A percentile compares a stretch with the other conserved stretches of the same genome.
phyloP scores from a whole-genome alignment of 345 rosid species.

The Litchi chinensis region DNA sequence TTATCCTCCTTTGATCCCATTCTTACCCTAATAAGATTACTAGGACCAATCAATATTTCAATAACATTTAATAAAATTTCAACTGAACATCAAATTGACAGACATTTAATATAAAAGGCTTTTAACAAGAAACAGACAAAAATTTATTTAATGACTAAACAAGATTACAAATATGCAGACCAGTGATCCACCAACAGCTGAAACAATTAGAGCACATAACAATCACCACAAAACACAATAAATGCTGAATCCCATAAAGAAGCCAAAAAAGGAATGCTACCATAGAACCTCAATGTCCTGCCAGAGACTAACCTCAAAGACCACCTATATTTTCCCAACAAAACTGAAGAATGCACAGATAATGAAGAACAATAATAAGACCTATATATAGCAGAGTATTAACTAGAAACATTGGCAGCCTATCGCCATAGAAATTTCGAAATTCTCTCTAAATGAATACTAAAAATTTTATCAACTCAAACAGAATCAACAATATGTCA shows the following conservation, averaged over 20 bases:
- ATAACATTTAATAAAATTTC: not conserved
- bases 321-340: not conserved
- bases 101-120: not conserved
- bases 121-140: not conserved
- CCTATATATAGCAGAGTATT: not conserved
- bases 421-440: not conserved
- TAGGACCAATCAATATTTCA: not conserved
- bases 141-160: not conserved
- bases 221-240: not conserved
- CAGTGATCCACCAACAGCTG: not conserved
- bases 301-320: not conserved
- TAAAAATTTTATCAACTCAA: not conserved
- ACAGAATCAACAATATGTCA: not conserved
- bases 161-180: not conserved
- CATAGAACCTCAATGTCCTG: not conserved
- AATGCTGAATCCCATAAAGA: not conserved
- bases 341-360: not conserved
- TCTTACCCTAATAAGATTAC: not conserved
- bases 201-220: not conserved
- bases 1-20: not conserved
- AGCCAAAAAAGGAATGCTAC: not conserved
- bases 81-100: not conserved
- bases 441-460: not conserved
- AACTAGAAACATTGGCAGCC: not conserved
- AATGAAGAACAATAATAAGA: not conserved